phyloP scores from a whole-genome alignment of 139 green algal species.

The Nannochloris sp. region DNA sequence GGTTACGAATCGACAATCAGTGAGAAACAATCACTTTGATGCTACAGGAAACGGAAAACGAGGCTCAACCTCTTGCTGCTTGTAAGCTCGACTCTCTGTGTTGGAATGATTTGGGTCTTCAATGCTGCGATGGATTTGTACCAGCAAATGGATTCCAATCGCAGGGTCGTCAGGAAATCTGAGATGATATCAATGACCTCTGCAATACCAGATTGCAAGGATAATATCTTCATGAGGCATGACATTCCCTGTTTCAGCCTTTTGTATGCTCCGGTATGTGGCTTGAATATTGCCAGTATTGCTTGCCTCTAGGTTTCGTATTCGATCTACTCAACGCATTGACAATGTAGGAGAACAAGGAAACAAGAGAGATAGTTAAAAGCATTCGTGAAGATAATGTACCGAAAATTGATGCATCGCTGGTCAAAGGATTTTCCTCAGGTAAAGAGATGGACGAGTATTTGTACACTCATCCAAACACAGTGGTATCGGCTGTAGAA shows the following conservation, averaged over 20 bases:
- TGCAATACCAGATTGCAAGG: slow-evolving; percentile 26
- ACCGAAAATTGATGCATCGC: slow-evolving; percentile 16
- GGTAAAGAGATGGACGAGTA: slow-evolving; percentile 39
- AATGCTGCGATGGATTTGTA: slow-evolving; percentile 23
- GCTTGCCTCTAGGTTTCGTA: too few species aligned
- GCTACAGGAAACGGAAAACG: slow-evolving; percentile 26
- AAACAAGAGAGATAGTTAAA: slow-evolving; percentile 23
- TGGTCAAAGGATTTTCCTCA: slow-evolving; percentile 16
- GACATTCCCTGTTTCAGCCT: slow-evolving; percentile 28
- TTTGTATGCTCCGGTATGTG: slow-evolving; percentile 24
- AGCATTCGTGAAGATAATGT: slow-evolving; percentile 17
- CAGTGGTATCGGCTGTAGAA: slow-evolving; percentile 30
- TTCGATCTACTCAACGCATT: too few species aligned
- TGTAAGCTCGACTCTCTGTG: slow-evolving; percentile 34
- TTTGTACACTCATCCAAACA: slow-evolving; percentile 44
- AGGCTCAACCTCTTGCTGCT: slow-evolving; percentile 38
- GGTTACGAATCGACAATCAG: too few species aligned
- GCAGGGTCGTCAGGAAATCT: background rate
- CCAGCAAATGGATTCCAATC: slow-evolving; percentile 10
- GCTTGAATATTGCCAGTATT: background rate
- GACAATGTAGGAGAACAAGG: background rate
- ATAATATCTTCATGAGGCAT: slow-evolving; percentile 33
- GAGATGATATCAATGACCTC: background rate
- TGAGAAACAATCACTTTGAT: background rate
- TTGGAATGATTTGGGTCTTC: slow-evolving; percentile 31